Base-by-base conservation (phyloP, 2,329 filamentous ascomycete species). In the Hymenoscyphus repandus region DNA sequence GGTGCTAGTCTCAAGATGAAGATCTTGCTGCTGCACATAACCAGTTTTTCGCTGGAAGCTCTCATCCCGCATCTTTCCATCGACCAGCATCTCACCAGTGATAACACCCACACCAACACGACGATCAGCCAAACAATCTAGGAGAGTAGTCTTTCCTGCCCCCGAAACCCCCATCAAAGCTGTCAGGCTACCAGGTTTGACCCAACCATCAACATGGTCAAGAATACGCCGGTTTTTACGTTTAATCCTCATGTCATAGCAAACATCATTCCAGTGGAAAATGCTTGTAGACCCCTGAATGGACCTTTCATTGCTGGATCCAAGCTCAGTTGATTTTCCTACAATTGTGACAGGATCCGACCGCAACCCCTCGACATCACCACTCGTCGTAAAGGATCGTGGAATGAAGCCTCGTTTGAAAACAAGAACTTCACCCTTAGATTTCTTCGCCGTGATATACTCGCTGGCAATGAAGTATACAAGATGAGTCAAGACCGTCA, bases 21-120 rank as follows among this genome's bases (percentile, higher is more conserved):
- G 76, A 77, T 96, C 90, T 66, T 93, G 89, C 67, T 96, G 90
- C 65, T 95, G 88, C 33, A 91, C 89, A 61, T 95, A 95, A 39
- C 90, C 90, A 20, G 88, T 93, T 71, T 91, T 92, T 57, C 90
- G 85, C 68, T 95, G 89, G 77, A 95, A 95, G 0, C 86, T 90
- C 38, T 77, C 75, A 58, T 93, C 88, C 37, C 87, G 80, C 27
- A 80, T 83, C 30, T 74, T 75, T 31, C 78, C 78, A 48, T 81
- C 75, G 6, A 82, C 77, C 13, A 79, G 66, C 84, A 95, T 92
- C 59, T 91, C 85, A 47, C 90, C 90, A 7, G 79, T 82, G 45
- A 95, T 88, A 13, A 95, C 85, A 69, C 90, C 90, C 83, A 91
- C 91, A 0, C 87, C 90, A 9, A 86, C 86, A 54, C 86, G 15